A percentile compares a stretch with the other conserved stretches of the same genome.
These are phyloP conservation scores for Cenchrus purpureus DNA, from an alignment of 176 grass and related monocot genomes.

Conservation along the genomic window DNA sequence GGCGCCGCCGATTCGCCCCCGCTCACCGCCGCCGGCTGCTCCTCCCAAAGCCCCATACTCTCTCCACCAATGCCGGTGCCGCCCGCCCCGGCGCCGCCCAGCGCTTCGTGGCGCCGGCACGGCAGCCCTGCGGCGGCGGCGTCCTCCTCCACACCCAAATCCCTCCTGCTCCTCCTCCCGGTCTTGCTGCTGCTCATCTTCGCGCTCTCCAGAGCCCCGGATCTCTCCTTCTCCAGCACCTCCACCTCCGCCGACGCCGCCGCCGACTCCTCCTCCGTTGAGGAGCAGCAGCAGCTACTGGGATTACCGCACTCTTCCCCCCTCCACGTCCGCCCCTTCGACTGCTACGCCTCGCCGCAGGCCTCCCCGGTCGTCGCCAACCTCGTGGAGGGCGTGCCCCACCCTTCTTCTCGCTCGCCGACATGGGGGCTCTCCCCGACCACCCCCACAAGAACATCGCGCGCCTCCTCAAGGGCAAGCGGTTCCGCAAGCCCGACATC, in stretches of 20 bases:
- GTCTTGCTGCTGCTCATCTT: slow-evolving; percentile 63
- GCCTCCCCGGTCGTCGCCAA: slow-evolving; percentile 86
- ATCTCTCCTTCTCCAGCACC: slow-evolving; percentile 38
- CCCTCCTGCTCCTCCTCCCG: slow-evolving; percentile 51
- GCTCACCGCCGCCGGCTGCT: neutral
- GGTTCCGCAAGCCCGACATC: slow-evolving; percentile 86
- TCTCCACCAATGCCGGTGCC: slow-evolving; percentile 34
- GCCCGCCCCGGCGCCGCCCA: slow-evolving; percentile 17
- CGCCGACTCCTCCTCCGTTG: neutral
- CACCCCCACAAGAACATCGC: slow-evolving; percentile 82
- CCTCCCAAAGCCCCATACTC: neutral
- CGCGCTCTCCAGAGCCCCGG: slow-evolving; percentile 48
- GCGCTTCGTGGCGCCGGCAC: slow-evolving; percentile 55
- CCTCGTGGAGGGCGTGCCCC: slow-evolving; percentile 79
- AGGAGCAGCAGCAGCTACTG: no score
- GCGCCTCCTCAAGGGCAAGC: slow-evolving; percentile 82
- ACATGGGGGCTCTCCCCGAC: slow-evolving; percentile 75
- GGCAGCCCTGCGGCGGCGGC: slow-evolving; percentile 23
- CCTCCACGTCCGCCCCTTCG: slow-evolving; percentile 52
- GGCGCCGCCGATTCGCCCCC: neutral
- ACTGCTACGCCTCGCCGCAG: slow-evolving; percentile 80
- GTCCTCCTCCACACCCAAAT: slow-evolving; percentile 32
- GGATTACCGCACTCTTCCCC: neutral
- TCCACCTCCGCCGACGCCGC: neutral
- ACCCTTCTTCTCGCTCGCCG: slow-evolving; percentile 80